A percentile compares a stretch with the other conserved stretches of the same genome.
phyloP scores from a whole-genome alignment of 2,329 filamentous ascomycete species.

The Talaromyces marneffei region DNA sequence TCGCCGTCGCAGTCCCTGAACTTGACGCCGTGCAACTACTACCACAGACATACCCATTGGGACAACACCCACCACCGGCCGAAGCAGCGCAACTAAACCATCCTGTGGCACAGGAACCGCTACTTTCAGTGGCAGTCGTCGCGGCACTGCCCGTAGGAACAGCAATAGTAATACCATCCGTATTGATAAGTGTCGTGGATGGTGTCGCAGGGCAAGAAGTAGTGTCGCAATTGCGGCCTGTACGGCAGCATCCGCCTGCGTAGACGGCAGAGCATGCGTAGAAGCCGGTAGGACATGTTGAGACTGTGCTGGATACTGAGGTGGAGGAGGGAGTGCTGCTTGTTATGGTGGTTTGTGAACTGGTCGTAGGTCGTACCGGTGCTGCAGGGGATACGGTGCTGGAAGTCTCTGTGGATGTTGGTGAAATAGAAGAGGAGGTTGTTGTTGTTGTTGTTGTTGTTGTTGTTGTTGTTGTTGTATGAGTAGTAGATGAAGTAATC shows the following conservation, averaged over 20 bases:
- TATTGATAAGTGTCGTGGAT: conserved; percentile 59
- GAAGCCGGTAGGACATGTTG: conserved; percentile 76
- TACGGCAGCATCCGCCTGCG: conserved; percentile 78
- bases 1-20: conserved; percentile 48
- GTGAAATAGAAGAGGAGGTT: conserved; percentile 29
- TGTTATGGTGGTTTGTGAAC: conserved; percentile 29
- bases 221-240: conserved; percentile 75
- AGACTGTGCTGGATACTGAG: conserved; percentile 25
- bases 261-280: conserved; percentile 84
- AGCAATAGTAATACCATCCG: conserved; percentile 64
- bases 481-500: conserved; percentile 16
- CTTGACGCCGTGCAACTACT: conserved; percentile 25
- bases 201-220: conserved; percentile 67
- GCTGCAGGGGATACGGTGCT: conserved; percentile 29
- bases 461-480: conserved; percentile 23
- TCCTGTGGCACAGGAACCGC: conserved; percentile 62
- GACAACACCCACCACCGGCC: conserved; percentile 77
- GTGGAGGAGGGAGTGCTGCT: conserved; percentile 11
- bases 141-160: conserved; percentile 48
- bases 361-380: conserved; percentile 37
- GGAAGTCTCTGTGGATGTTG: conserved; percentile 31
- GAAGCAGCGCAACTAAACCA: conserved; percentile 68
- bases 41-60: conserved; percentile 66
- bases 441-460: conserved; percentile 26
- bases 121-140: conserved; percentile 19